These are phyloP conservation scores for Trichoderma reesei DNA, from an alignment of 495 filamentous ascomycete species.

Conservation along the genomic window DNA sequence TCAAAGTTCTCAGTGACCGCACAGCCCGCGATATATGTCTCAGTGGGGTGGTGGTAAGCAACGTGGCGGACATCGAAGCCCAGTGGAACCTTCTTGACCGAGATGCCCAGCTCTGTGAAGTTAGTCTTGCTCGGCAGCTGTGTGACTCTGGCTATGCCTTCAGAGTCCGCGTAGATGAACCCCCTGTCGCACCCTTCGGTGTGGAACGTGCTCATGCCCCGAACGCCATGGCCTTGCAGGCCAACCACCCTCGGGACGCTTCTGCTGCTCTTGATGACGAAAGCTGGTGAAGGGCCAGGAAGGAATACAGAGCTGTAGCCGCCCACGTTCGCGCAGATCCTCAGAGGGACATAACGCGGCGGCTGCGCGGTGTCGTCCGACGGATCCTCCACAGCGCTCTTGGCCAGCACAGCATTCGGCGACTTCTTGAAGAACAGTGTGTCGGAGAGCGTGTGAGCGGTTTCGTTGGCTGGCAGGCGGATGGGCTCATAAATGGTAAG, in stretches of 20 bases:
- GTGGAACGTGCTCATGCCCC: conserved; percentile 61
- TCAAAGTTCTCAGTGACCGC: conserved; percentile 58
- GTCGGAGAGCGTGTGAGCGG: conserved; percentile 26
- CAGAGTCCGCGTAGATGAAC: conserved; percentile 66
- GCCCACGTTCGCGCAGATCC: conserved; percentile 52
- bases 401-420: conserved; percentile 49
- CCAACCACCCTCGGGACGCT: conserved; percentile 64
- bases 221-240: conserved; percentile 52
- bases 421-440: conserved; percentile 68
- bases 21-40: conserved; percentile 68
- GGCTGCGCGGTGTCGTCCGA: conserved; percentile 30
- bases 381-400: conserved; percentile 33
- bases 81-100: conserved; percentile 56
- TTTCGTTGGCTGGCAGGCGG: conserved; percentile 28
- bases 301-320: conserved; percentile 75
- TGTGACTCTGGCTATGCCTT: conserved; percentile 55
- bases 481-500: conserved; percentile 82
- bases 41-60: conserved; percentile 62
- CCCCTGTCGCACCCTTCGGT: conserved; percentile 65
- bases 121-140: conserved; percentile 53
- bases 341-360: conserved; percentile 43
- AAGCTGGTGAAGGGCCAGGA: conserved; percentile 64
- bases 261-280: conserved; percentile 68
- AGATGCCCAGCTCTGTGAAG: conserved; percentile 61
- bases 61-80: conserved; percentile 62